Conservation (phyloP, 169 alveolate genomes). For the Plasmodium fragile region DNA sequence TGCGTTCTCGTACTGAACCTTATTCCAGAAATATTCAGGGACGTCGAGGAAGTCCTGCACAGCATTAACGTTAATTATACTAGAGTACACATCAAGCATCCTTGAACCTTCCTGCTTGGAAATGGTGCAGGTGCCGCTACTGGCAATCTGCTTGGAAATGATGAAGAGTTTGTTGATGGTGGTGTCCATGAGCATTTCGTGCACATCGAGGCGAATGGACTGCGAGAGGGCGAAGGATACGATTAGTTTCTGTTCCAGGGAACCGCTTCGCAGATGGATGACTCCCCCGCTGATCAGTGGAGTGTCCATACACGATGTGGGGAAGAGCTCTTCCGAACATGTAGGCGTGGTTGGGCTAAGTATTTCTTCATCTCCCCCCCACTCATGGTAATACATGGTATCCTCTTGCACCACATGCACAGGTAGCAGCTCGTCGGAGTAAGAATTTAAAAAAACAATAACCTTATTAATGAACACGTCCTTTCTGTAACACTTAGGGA, state of each 20-base stretch:
- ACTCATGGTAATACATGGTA: slow-evolving; percentile 28
- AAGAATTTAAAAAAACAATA: slow-evolving; percentile 70
- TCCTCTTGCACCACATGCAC: slow-evolving; percentile 74
- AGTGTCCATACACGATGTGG: not conserved
- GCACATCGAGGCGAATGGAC: slow-evolving; percentile 78
- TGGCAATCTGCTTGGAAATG: slow-evolving; percentile 80
- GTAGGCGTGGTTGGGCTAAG: not conserved
- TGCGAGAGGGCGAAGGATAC: slow-evolving; percentile 81
- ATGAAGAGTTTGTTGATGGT: slow-evolving; percentile 77
- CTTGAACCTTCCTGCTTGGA: slow-evolving; percentile 76
- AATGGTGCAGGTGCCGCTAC: slow-evolving; percentile 76
- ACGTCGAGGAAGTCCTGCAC: slow-evolving; percentile 84
- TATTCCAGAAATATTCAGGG: slow-evolving; percentile 84
- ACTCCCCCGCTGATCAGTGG: slow-evolving; percentile 40
- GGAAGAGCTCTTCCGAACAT: not conserved
- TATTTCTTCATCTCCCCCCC: not conserved
- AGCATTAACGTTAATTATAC: slow-evolving; percentile 80
- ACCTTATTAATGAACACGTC: slow-evolving; percentile 73
- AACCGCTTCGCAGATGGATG: slow-evolving; percentile 73
- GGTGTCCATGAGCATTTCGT: slow-evolving; percentile 80
- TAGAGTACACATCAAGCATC: slow-evolving; percentile 78
- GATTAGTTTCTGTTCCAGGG: slow-evolving; percentile 80
- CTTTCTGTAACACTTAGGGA: slow-evolving; percentile 44
- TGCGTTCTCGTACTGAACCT: slow-evolving; percentile 59
- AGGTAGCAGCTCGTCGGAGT: slow-evolving; percentile 65